These are phyloP conservation scores for Triangularia setosa DNA, from an alignment of 2,329 filamentous ascomycete species.

Conservation along the genomic window DNA sequence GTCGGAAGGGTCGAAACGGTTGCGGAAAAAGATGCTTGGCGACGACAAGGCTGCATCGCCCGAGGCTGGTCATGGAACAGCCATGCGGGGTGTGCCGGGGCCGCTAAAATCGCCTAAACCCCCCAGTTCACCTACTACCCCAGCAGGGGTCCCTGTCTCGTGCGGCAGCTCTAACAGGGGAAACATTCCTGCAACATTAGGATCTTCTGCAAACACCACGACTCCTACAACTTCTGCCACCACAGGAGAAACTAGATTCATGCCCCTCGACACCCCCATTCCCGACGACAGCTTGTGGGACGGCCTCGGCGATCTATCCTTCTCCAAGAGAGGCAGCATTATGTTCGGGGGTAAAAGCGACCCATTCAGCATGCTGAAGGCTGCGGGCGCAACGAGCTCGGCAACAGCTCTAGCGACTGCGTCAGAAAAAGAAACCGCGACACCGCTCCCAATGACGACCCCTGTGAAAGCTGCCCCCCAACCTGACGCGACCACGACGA, in stretches of 20 bases:
- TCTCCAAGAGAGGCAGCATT: constrained; percentile 61
- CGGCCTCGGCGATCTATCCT: constrained; percentile 56
- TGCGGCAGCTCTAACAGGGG: constrained; percentile 15
- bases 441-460: constrained; percentile 1
- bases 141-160: constrained; percentile 11
- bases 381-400: neutral
- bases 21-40: constrained; percentile 25
- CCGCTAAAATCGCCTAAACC: constrained; percentile 29
- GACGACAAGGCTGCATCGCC: constrained; percentile 21
- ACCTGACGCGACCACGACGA: neutral
- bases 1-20: constrained; percentile 16
- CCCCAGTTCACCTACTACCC: constrained; percentile 17
- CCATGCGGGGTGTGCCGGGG: constrained; percentile 14
- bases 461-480: neutral
- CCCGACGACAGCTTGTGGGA: constrained; percentile 55
- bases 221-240: neutral
- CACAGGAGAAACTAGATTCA: constrained; percentile 33
- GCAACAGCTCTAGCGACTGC: neutral
- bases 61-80: constrained; percentile 12
- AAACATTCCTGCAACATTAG: constrained; percentile 11
- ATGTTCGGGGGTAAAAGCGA: constrained; percentile 51
- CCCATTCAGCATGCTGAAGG: constrained; percentile 15
- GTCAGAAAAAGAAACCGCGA: constrained; percentile 3
- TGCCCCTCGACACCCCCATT: constrained; percentile 53
- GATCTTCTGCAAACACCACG: constrained; percentile 22